Base-by-base conservation (phyloP, 164 flowering plant genomes). In the Liquidambar formosana region DNA sequence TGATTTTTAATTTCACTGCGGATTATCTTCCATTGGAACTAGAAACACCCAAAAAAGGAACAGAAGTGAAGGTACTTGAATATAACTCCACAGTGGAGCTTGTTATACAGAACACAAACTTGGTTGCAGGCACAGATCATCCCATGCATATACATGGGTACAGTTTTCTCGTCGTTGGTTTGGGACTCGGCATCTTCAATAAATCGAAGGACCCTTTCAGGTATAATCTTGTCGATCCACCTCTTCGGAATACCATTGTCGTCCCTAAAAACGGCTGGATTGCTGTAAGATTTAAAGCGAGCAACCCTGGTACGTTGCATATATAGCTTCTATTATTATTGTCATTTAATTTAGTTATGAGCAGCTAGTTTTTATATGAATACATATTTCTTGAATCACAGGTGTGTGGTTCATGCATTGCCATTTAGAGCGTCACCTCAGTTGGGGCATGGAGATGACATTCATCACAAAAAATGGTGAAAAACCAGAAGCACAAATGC, bases 81-180 rank as follows among this genome's bases (percentile, higher is more conserved):
- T 82, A 77, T 61, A 76, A 79, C 11, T 23, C 85, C 0, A 67
- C 44, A 0, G 81, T 88, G 11, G 92, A 88, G 69, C 21, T 88
- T 1, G 77, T 85, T 47, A 60, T 81, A 0, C 92, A 85, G 57
- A 84, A 86, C 14, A 88, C 92, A 4, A 83, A 70, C 33, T 2
- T 84, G 53, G 64, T 76, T 0, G 75, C 73, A 1, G 75, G 77
- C 0, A 43, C 45, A 0, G 66, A 80, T 16, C 94, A 89, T 69
- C 91, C 91, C 0, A 71, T 89, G 68, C 89, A 89, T 71, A 46
- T 89, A 2, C 94, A 90, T 74, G 94, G 92, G 0, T 69, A 57
- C 25, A 85, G 79, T 49, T 88, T 89, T 68, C 86, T 81, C 19
- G 86, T 86, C 11, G 90, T 88, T 52, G 95, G 92, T 0, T 61